Evolutionary conservation across 495 filamentous ascomycete species (phyloP), one percentile per base, ranked within the genome.

Genomic region (Penicillium steckii): DNA sequence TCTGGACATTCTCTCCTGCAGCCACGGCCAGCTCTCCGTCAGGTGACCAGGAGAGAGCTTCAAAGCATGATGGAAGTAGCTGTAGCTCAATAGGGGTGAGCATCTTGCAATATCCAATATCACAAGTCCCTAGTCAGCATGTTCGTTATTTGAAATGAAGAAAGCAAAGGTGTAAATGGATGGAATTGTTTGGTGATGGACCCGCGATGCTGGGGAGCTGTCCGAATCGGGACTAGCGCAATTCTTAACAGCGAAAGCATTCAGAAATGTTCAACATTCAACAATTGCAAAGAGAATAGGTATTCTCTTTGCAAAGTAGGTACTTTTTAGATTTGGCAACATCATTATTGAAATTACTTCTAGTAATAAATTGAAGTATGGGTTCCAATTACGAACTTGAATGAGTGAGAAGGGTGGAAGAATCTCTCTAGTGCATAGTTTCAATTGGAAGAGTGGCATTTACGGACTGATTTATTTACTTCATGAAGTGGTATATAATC

Each of bases 11-110:
- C 55, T 86, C 83, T 18, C 80, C 78, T 6, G 78, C 77, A 7
- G 78, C 80, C 42, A 87, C 56, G 5, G 85, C 84, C 15, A 88
- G 67, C 46, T 85, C 78, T 25, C 82, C 81, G 62, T 86, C 83
- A 26, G 71, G 57, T 0, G 85, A 87, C 83, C 85, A 88, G 40
- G 75, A 68, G 10, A 87, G 67, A 45, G 79, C 81, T 54, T 81
- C 65, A n/a, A 65, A 62, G 53, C 70, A 76, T 4, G 72, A 77
- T 6, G 75, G 73, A 30, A 60, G 69, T 13, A 71, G 43, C 10
- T 63, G 59, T 3, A 76, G 54, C 42, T 72, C 61, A 17, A 75
- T 40, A 0, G 71, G 64, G 6, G 50, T 61, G 24, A 66, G 41
- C 74, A 77, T 77, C 18, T 23, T 41, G 10, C n/a, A 37, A 18